Evolutionary conservation across 202 grass and related monocot species (phyloP), one percentile per base, ranked within the genome.

Genomic region (Musa balbisiana): DNA sequence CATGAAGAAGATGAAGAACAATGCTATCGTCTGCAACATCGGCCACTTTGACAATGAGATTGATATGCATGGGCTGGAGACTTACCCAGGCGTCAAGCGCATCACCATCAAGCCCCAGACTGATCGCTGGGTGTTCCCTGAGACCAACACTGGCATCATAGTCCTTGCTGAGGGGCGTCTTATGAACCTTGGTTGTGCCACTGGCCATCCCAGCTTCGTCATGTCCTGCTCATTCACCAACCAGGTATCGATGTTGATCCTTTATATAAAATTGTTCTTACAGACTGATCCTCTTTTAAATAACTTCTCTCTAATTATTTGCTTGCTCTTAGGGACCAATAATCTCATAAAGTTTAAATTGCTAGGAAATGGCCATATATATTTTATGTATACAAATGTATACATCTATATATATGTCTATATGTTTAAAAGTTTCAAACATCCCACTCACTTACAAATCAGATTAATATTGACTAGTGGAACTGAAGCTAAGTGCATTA

Each of bases 1-100:
- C 88, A 97, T 97, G 94, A 91, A 76, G 88, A 91, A 93, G 83
- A 93, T 93, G 94, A 97, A 97, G 90, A 97, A 97, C 90, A 97
- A 93, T 52, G 94, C 93, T 19, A 97, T 97, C 73, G 90, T 97
- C 50, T 97, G 93, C 86, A 97, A 97, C 86, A 91, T 97, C 67
- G 93, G 93, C 14, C 93, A 97, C 81, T 97, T 97, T 3, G 93
- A 97, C 80, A 97, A 97, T 65, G 93, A 97, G 88, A 97, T 97
- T 1, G 93, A 97, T 67, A 97, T 97, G 90, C 73, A 65, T 0
- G 90, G 93, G 9, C 80, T 97, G 19, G 93, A 97, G 84, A 91
- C 84, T 3, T 97, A 93, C 88, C 88, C 93, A 16, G 93, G 93
- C 15, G 86, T 97, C 25, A 97, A 91, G 84, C 88, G 86, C 60